phyloP scores from a whole-genome alignment of 805 yeast species.

The Sugiyamaella americana region DNA sequence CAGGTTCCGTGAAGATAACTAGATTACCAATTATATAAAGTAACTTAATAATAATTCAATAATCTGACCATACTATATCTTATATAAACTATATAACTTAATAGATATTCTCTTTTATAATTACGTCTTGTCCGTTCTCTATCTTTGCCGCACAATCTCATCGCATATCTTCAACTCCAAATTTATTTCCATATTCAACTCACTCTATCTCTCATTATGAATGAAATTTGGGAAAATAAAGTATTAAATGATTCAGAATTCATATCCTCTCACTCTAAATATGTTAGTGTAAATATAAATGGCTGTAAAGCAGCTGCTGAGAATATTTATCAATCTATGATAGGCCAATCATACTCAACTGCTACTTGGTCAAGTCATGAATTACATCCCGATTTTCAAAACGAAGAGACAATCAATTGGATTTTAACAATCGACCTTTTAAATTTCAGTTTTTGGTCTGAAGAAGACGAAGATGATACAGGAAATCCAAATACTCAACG shows the following conservation, averaged over 20 bases:
- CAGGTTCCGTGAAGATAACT: too few species aligned
- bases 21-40: too few species aligned
- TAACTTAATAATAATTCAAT: too few species aligned
- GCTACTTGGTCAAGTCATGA: conserved; percentile 35
- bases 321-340: conserved; percentile 27
- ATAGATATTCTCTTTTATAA: too few species aligned
- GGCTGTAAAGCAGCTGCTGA: conserved; percentile 32
- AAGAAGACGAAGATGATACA: conserved; percentile 28
- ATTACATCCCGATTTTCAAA: conserved; percentile 29
- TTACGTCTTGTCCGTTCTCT: too few species aligned
- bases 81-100: too few species aligned
- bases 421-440: conserved; percentile 38
- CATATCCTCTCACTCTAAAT: conserved; percentile 24
- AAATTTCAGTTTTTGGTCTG: conserved; percentile 42
- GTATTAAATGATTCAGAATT: conserved; percentile 23
- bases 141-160: too few species aligned
- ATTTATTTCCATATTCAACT: too few species aligned
- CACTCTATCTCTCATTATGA: too few species aligned
- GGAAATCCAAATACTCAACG: conserved; percentile 29
- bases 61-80: too few species aligned
- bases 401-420: conserved; percentile 30
- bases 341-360: conserved; percentile 27
- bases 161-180: too few species aligned
- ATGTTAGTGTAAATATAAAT: conserved; percentile 27
- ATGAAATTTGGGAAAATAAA: conserved; percentile 2